phyloP scores from a whole-genome alignment of 768 basidiomycete species.

The Boletellus ananiceps region DNA sequence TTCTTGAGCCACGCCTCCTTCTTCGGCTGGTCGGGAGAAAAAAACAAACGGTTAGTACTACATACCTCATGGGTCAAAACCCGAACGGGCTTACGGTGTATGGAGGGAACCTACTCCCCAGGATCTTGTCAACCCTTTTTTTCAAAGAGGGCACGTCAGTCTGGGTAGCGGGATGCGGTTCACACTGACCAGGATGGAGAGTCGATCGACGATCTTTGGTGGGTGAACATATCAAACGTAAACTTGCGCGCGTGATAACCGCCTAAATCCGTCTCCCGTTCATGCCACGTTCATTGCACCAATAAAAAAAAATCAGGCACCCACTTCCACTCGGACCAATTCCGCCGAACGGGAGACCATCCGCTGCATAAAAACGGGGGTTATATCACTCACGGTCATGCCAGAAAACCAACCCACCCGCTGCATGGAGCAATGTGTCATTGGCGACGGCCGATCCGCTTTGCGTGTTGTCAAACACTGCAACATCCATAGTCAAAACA shows the following conservation, averaged over 20 bases:
- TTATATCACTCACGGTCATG: neutral
- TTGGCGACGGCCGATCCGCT: conserved; percentile 71
- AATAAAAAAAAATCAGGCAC: conserved; percentile 22
- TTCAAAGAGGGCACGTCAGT: neutral
- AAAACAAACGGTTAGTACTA: neutral
- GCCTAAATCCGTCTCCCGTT: conserved; percentile 32
- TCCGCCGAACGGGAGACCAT: conserved; percentile 73
- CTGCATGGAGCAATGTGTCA: conserved; percentile 61
- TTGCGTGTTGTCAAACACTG: conserved; percentile 65
- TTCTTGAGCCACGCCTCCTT: conserved; percentile 23
- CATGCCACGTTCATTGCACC: neutral
- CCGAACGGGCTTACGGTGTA: conserved; percentile 18
- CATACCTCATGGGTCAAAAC: neutral
- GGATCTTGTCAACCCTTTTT: conserved; percentile 21
- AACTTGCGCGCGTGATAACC: conserved; percentile 71
- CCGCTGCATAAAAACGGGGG: conserved; percentile 30
- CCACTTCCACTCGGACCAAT: conserved; percentile 68
- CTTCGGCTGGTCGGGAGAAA: conserved; percentile 12
- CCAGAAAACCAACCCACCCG: conserved; percentile 32
- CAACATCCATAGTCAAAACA: neutral
- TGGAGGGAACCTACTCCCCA: conserved; percentile 29
- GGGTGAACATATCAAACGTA: conserved; percentile 75
- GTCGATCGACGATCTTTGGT: conserved; percentile 54
- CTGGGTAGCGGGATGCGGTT: too few relatives aligned
- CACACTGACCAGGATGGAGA: conserved; percentile 33